Percentiles rank a stretch among this genome's conserved stretches.
Conservation (phyloP, 2,329 filamentous ascomycete species). For the Epichloe bromicola region DNA sequence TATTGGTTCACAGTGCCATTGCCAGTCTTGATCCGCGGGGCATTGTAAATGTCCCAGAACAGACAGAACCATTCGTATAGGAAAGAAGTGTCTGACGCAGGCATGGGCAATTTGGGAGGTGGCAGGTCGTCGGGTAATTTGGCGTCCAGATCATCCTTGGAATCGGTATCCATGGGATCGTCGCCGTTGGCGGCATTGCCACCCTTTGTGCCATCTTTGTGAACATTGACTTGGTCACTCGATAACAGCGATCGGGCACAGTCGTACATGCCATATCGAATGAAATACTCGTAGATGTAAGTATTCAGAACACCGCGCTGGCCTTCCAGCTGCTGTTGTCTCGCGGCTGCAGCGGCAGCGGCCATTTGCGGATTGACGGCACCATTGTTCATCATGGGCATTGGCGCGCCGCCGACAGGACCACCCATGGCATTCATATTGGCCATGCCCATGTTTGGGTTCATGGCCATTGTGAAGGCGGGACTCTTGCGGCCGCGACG, state of each 20-base stretch:
- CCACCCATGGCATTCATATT: conserved; percentile 58
- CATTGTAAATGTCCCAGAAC: conserved; percentile 92
- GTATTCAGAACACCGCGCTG: conserved; percentile 58
- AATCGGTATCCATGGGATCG: conserved; percentile 71
- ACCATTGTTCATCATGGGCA: conserved; percentile 54
- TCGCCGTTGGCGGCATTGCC: conserved; percentile 58
- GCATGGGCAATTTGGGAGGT: conserved; percentile 52
- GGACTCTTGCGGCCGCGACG: conserved; percentile 4
- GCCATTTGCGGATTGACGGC: conserved; percentile 23
- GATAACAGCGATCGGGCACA: conserved; percentile 64
- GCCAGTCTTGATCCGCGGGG: conserved; percentile 58
- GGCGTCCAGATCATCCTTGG: conserved; percentile 60
- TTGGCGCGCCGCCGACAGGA: conserved; percentile 46
- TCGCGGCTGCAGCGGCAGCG: conserved; percentile 18
- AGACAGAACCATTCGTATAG: conserved; percentile 96
- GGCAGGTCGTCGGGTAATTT: conserved; percentile 75
- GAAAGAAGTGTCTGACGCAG: conserved; percentile 62
- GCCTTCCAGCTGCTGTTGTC: conserved; percentile 29
- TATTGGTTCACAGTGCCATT: conserved; percentile 59
- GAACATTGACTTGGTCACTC: conserved; percentile 50
- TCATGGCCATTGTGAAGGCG: conserved; percentile 31
- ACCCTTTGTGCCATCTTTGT: conserved; percentile 59
- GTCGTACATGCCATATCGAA: conserved; percentile 73
- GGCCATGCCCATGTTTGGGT: conserved; percentile 51
- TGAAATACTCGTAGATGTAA: conserved; percentile 84